Conservation (phyloP, 139 green algal genomes). For the Spirogloea muscicola region DNA sequence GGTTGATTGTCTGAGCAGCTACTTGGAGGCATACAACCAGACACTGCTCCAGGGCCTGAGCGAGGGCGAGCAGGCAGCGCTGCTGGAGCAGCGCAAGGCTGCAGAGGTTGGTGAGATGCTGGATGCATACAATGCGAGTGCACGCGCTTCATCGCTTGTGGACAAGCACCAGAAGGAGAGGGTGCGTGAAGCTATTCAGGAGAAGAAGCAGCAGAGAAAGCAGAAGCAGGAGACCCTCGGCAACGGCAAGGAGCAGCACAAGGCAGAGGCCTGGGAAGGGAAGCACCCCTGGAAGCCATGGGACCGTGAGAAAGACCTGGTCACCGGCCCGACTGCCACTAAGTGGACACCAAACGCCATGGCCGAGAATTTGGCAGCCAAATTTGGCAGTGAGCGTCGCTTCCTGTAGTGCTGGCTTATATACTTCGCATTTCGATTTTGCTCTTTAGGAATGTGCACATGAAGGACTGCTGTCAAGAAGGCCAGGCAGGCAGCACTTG, state of each 20-base stretch:
- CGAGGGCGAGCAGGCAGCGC: not conserved
- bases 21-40: constrained; percentile 22
- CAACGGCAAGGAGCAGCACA: not conserved
- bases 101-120: constrained; percentile 16
- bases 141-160: constrained; percentile 23
- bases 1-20: too few relatives aligned
- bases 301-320: constrained; percentile 44
- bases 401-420: too few relatives aligned
- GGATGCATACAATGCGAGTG: constrained; percentile 30
- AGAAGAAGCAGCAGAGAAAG: constrained; percentile 42
- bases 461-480: too few relatives aligned
- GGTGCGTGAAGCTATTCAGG: not conserved
- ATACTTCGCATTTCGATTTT: too few relatives aligned
- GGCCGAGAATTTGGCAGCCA: constrained; percentile 2
- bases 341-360: constrained; percentile 15
- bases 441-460: too few relatives aligned
- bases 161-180: constrained; percentile 37
- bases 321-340: constrained; percentile 17
- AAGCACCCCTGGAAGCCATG: constrained; percentile 43
- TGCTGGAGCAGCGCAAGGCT: constrained; percentile 12
- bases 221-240: constrained; percentile 4
- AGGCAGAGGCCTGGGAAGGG: constrained; percentile 10
- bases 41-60: constrained; percentile 8
- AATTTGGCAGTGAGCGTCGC: too few relatives aligned
- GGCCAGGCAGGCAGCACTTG: too few relatives aligned